These are phyloP conservation scores for Talaromyces stipitatus DNA, from an alignment of 495 filamentous ascomycete species.

Conservation along the genomic window DNA sequence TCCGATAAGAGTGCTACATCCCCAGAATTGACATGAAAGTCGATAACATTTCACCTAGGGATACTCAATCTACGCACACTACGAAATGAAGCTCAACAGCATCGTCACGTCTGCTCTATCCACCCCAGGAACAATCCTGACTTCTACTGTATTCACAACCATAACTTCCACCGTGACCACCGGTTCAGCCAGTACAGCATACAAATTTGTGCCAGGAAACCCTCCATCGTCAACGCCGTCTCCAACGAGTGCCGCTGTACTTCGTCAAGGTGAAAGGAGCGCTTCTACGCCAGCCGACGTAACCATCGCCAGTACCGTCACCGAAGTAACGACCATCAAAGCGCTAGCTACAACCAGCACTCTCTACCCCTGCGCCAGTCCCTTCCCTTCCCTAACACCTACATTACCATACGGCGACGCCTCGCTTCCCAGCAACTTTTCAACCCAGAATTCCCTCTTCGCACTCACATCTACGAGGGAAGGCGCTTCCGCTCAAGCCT, in stretches of 20 bases:
- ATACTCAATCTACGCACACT: not conserved
- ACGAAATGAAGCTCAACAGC: not conserved
- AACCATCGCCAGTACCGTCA: constrained; percentile 2
- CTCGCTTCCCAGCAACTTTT: not conserved
- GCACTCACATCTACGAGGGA: not conserved
- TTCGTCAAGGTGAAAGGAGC: not conserved
- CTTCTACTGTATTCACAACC: not conserved
- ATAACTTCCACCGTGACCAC: constrained; percentile 5
- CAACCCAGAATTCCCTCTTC: constrained; percentile 8
- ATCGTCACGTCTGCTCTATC: not conserved
- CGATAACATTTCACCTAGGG: not conserved
- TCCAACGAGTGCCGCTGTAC: not conserved
- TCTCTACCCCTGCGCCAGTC: constrained; percentile 11
- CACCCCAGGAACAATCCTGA: not conserved
- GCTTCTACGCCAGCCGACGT: not conserved
- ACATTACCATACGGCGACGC: constrained; percentile 4
- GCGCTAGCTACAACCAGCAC: constrained; percentile 1
- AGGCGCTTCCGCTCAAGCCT: constrained; percentile 9
- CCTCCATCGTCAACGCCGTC: constrained; percentile 5
- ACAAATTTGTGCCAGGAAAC: constrained; percentile 10
- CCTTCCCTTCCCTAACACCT: constrained; percentile 6
- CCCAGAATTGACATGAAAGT: no score
- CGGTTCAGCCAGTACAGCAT: constrained; percentile 7
- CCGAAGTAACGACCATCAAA: constrained; percentile 2
- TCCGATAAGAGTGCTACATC: not conserved